Percentiles rank a stretch among this genome's conserved stretches.
These are phyloP conservation scores for Rhododendron griersonianum DNA, from an alignment of 148 eudicot species.

Conservation along the genomic window DNA sequence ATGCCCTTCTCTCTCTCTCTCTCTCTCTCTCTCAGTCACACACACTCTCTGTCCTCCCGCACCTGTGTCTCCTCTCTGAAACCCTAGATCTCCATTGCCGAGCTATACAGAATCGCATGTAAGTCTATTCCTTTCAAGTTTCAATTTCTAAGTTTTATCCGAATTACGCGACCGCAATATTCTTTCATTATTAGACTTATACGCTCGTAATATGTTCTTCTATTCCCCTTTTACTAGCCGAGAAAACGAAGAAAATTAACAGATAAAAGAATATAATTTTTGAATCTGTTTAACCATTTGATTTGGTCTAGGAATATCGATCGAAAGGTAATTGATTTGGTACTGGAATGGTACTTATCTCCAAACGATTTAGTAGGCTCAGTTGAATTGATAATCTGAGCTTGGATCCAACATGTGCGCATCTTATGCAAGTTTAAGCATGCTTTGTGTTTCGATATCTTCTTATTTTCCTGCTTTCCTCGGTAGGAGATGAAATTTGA, in stretches of 20 bases:
- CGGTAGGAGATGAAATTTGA: not conserved
- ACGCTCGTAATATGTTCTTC: not conserved
- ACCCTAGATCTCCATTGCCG: slow-evolving; percentile 5
- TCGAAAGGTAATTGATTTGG: not conserved
- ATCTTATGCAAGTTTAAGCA: not conserved
- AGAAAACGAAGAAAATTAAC: not conserved
- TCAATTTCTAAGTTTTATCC: not conserved
- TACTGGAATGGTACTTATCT: not conserved
- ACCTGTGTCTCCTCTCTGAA: slow-evolving; percentile 2
- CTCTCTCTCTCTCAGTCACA: not conserved
- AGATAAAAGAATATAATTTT: not conserved
- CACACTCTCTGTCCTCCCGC: no score
- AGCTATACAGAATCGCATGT: not conserved
- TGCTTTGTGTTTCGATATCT: not conserved
- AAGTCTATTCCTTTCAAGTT: not conserved
- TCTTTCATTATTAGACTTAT: not conserved
- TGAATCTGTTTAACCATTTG: not conserved
- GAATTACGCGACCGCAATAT: not conserved
- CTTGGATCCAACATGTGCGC: not conserved
- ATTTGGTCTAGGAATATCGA: not conserved
- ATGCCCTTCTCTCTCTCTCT: not conserved
- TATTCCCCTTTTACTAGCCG: not conserved
- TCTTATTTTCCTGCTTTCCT: not conserved
- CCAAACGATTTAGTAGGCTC: not conserved
- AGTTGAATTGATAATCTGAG: not conserved